phyloP scores from a whole-genome alignment of 2,329 filamentous ascomycete genomes.

The Aspergillus floridensis region DNA sequence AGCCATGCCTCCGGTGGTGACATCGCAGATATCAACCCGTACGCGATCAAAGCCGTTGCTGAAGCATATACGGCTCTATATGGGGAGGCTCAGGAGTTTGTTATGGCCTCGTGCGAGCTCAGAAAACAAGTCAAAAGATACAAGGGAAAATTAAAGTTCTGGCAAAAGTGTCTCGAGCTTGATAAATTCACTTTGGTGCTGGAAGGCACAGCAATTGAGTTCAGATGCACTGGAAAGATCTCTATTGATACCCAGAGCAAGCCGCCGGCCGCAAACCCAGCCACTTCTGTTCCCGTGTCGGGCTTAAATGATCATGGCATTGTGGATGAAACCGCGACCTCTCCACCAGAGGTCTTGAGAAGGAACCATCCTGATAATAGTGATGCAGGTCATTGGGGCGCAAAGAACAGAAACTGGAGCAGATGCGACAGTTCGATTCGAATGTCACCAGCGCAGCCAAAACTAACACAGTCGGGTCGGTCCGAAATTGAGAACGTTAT shows the following conservation, averaged over 20 bases:
- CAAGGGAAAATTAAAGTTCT: constrained; percentile 33
- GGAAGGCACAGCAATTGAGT: constrained; percentile 27
- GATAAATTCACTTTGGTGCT: constrained; percentile 32
- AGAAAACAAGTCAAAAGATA: constrained; percentile 32
- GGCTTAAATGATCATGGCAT: background rate
- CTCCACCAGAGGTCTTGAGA: background rate
- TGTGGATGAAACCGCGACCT: background rate
- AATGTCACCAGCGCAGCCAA: constrained; percentile 6
- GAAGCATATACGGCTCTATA: constrained; percentile 35
- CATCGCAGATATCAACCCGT: constrained; percentile 7
- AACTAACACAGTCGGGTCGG: constrained; percentile 18
- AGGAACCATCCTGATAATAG: background rate
- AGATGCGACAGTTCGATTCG: background rate
- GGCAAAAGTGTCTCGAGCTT: constrained; percentile 28
- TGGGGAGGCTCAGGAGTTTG: constrained; percentile 26
- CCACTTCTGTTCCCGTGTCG: background rate
- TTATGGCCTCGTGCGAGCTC: constrained; percentile 27
- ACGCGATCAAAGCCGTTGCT: constrained; percentile 22
- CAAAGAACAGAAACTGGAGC: background rate
- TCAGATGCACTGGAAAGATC: constrained; percentile 22
- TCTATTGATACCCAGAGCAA: background rate
- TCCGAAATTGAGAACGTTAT: constrained; percentile 7
- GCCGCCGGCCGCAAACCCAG: background rate
- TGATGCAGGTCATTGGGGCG: background rate
- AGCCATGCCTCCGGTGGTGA: constrained; percentile 8